Evolutionary conservation across 305 asterid genomes (phyloP).

Genomic region (Rubia balearica): DNA sequence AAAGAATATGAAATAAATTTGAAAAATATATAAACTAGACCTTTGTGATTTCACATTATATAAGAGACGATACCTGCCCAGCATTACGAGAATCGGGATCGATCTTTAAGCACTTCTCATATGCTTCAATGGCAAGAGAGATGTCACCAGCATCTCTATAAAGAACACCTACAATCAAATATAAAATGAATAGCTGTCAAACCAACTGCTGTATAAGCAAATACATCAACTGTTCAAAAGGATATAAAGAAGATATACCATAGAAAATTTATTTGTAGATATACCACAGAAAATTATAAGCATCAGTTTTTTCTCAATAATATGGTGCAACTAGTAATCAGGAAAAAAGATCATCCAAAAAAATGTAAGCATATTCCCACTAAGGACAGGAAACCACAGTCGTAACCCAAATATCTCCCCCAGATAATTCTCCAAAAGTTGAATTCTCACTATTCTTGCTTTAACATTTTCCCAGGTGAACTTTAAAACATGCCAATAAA

Average conservation of each 20-base stretch:
- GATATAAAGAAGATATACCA: neutral
- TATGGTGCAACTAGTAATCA: neutral
- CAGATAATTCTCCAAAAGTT: neutral
- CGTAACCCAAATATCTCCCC: neutral
- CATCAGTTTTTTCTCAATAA: neutral
- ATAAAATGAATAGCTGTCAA: neutral
- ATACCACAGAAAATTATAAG: neutral
- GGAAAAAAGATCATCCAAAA: neutral
- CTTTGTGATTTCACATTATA: conserved; percentile 14
- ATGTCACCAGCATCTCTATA: conserved; percentile 98
- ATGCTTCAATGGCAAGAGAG: conserved; percentile 94
- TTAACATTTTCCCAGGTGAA: neutral
- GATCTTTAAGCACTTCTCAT: conserved; percentile 95
- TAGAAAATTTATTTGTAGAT: neutral
- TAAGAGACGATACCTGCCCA: conserved; percentile 64
- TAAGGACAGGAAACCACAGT: neutral
- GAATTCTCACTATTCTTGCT: neutral
- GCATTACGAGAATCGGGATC: conserved; percentile 99
- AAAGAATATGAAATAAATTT: neutral
- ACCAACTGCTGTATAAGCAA: neutral
- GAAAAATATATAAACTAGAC: conserved; percentile 1
- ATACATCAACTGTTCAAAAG: neutral
- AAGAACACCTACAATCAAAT: conserved; percentile 62
- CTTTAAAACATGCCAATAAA: neutral
- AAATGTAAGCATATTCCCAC: neutral